Base-by-base conservation (phyloP, 1,139 yeast species). In the Kurtzmaniella natalensis region DNA sequence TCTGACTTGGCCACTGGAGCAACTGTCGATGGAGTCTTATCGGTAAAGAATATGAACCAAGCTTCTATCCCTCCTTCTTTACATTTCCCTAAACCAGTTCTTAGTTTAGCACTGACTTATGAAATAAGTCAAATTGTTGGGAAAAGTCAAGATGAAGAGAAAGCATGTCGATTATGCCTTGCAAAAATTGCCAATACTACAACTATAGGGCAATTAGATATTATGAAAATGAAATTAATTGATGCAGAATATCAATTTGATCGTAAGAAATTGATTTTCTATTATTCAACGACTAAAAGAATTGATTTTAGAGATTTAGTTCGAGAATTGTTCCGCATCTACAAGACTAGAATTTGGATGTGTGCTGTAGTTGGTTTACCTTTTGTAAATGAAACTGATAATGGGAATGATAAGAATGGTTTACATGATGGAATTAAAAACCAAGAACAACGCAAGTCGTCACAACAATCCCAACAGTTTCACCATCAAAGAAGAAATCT, bases 241-340 rank as follows among this genome's bases (percentile, higher is more conserved):
- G 79, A 86, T 56, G 89, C 95, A 0, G 98, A 92, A 61, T 92
- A 88, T 56, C 98, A 92, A 58, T 89, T 92, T 76, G 98, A 94
- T 55, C 77, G 95, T 42, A 81, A 94, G 51, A 92, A 94, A 60
- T 70, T 92, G 53, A 92, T 95, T 5, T 89, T 92, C 57, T 92
- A 92, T 61, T 70, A 69, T 42, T 78, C 82, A 28, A 80, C 87
- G 13, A 76, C 75, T 42, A 81, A 81, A 49, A 72, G 98, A 50
- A 84, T 92, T 40, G 98, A 92, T 59, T 92, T 92, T 57, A 72
- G 98, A 48, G 95, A 86, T 41, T 72, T 94, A 57, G 95, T 92
- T 34, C 78, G 94, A 45, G 97, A 92, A 50, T 65, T 92, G 43
- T 92, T 92, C 68, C 77, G 94, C 51, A 83, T 87, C 39, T 92